Base-by-base conservation (phyloP, 2,329 filamentous ascomycete species). In the Diaporthe citrichinensis region DNA sequence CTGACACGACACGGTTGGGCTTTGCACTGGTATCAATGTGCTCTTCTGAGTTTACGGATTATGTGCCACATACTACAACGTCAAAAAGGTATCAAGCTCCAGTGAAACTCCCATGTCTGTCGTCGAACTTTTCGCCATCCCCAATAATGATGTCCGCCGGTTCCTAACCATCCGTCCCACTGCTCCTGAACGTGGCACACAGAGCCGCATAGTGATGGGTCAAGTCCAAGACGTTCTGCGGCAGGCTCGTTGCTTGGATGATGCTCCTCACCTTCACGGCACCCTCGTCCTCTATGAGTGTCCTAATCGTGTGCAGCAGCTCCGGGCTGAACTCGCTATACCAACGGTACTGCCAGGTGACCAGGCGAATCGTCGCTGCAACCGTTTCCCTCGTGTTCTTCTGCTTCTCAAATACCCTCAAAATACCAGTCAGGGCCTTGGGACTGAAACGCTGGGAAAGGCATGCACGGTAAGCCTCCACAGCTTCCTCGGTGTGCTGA, bases 271-370 rank as follows among this genome's bases (percentile, higher is more conserved):
- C 94, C 86, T 99, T 99, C 84, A 99, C 95, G 1, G 96, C 96
- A 75, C 97, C 97, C 85, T 99, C 97, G 79, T 98, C 96, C 85
- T 98, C 97, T 82, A 99, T 99, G 79, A 99, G 88, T 79, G 94
- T 95, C 77, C 97, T 93, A 81, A 98, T 94, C 4, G 94, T 93
- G 84, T 93, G 95, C 72, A 99, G 90, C 58, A 99, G 90, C 78
- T 96, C 93, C 0, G 97, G 97, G 25, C 96, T 98, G 86, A 99
- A 99, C 90, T 99, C 97, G 74, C 96, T 98, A 87, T 99, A 99
- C 97, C 97, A 99, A 79, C 97, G 90, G 86, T 98, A 99, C 86
- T 99, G 97, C 97, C 97, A 99, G 17, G 96, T 97, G 46, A 98
- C 95, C 57, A 99, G 88, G 71, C 95, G 90, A 78, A 99, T 98